These are phyloP conservation scores for Mrakia gelida DNA, from an alignment of 768 basidiomycete genomes.

Conservation along the genomic window DNA sequence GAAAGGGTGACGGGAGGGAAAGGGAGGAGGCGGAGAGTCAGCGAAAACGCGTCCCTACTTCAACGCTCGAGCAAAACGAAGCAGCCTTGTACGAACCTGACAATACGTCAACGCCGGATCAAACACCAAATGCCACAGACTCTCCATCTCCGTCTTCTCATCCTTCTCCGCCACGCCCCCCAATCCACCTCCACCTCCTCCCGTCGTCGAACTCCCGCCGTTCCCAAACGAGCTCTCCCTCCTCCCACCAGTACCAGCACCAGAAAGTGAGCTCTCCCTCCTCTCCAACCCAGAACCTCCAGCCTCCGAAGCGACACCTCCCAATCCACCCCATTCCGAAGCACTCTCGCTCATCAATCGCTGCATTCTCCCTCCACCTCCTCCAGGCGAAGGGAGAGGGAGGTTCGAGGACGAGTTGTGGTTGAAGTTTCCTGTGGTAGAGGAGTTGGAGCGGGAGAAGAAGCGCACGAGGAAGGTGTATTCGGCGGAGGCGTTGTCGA, in stretches of 20 bases:
- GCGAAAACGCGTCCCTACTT: too few species aligned
- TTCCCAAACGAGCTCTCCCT: background rate
- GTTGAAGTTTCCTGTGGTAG: background rate
- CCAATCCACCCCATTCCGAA: conserved; percentile 1
- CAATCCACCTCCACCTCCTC: background rate
- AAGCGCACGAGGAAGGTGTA: conserved; percentile 82
- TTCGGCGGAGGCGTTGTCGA: conserved; percentile 92
- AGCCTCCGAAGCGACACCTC: background rate
- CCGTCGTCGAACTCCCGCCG: background rate
- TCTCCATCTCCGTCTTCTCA: conserved; percentile 47
- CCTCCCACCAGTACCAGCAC: background rate
- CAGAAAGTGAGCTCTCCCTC: conserved; percentile 6
- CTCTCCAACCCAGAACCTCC: background rate
- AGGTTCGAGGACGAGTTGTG: background rate
- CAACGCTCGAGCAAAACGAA: too few species aligned
- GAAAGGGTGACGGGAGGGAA: background rate
- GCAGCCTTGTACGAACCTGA: conserved; percentile 51
- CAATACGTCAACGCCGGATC: conserved; percentile 86
- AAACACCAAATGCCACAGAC: conserved; percentile 85
- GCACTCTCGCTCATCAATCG: conserved; percentile 18
- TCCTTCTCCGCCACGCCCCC: conserved; percentile 32
- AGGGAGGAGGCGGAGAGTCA: background rate
- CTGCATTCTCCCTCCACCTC: background rate
- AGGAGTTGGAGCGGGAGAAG: conserved; percentile 53
- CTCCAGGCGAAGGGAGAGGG: background rate